phyloP scores from a whole-genome alignment of 345 rosid genomes.

The Murraya koenigii region DNA sequence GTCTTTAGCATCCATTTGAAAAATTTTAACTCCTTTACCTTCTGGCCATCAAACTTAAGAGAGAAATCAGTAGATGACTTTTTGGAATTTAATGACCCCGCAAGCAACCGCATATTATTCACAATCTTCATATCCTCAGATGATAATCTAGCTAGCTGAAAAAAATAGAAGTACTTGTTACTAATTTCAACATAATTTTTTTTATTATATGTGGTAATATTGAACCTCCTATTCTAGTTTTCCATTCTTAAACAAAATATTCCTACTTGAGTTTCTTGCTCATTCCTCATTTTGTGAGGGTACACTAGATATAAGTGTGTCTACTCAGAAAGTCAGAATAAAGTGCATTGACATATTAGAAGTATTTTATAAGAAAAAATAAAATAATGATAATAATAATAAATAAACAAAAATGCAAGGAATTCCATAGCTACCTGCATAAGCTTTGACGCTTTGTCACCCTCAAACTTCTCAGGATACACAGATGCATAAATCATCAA shows the following conservation, averaged over 20 bases:
- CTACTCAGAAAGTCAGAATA: background rate
- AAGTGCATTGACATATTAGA: background rate
- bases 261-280: background rate
- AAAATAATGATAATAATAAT: too few relatives aligned
- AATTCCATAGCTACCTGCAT: constrained; percentile 69
- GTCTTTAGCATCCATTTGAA: background rate
- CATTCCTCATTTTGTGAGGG: background rate
- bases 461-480: constrained; percentile 93
- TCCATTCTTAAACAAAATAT: background rate
- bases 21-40: constrained; percentile 39
- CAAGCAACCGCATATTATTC: constrained; percentile 70
- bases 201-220: background rate
- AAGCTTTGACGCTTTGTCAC: constrained; percentile 79
- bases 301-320: background rate
- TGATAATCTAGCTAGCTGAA: constrained; percentile 78
- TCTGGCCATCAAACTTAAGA: constrained; percentile 77
- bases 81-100: constrained; percentile 55
- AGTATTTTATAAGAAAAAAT: background rate
- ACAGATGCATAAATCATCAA: constrained; percentile 84
- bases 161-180: background rate
- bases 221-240: background rate
- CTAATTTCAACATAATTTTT: background rate
- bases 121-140: constrained; percentile 73
- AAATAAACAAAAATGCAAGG: background rate
- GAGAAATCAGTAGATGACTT: constrained; percentile 57